Conservation (phyloP, 2,329 filamentous ascomycete species). For the Pseudogymnoascus sp. region DNA sequence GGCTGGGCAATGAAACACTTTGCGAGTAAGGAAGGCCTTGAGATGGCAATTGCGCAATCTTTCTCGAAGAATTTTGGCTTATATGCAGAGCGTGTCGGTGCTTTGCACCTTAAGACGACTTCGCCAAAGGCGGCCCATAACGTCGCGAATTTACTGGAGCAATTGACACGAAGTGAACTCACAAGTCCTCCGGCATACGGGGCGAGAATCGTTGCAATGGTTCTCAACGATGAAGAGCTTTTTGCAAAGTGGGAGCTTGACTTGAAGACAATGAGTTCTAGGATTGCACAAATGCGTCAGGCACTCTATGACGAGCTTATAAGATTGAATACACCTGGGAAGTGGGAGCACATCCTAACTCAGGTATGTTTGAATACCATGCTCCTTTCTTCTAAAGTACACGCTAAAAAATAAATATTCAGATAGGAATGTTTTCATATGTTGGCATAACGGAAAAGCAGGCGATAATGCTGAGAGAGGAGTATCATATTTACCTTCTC, state of each 20-base stretch:
- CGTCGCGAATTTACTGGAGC: constrained; percentile 30
- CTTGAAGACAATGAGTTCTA: constrained; percentile 31
- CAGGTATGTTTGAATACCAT: constrained; percentile 18
- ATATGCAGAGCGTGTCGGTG: constrained; percentile 34
- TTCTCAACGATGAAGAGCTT: constrained; percentile 27
- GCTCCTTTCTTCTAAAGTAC: background rate
- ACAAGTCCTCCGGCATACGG: constrained; percentile 33
- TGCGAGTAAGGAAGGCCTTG: constrained; percentile 32
- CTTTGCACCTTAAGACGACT: constrained; percentile 17
- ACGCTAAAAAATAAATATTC: background rate
- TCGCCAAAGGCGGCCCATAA: constrained; percentile 21
- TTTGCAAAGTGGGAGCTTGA: constrained; percentile 31
- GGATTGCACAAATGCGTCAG: constrained; percentile 32
- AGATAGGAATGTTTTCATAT: background rate
- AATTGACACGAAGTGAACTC: constrained; percentile 18
- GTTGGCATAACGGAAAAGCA: background rate
- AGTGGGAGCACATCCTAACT: constrained; percentile 32
- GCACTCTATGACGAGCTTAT: constrained; percentile 30
- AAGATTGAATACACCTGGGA: constrained; percentile 28
- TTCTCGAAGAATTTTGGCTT: constrained; percentile 55
- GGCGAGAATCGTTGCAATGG: constrained; percentile 29
- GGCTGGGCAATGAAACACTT: constrained; percentile 28
- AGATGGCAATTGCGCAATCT: constrained; percentile 51
- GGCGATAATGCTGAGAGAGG: background rate
- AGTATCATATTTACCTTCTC: background rate